Conservation (phyloP, 495 filamentous ascomycete species). For the Trichocladium uniseriatum region DNA sequence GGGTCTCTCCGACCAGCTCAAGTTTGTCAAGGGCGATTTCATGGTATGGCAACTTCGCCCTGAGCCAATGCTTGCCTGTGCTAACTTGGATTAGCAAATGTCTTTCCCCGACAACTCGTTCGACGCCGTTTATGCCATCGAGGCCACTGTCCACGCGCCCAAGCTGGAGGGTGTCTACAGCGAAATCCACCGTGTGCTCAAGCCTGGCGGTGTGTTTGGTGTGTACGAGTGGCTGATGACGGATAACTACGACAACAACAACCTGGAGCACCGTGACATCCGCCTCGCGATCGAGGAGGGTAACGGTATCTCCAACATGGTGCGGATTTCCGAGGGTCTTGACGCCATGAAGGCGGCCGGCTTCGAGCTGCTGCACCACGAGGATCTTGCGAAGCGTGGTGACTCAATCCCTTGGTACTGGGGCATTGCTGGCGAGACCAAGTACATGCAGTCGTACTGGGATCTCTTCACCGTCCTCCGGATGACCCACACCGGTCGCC, state of each 20-base stretch:
- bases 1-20: constrained; percentile 70
- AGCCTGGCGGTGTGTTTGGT: constrained; percentile 92
- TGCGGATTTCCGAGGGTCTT: constrained; percentile 73
- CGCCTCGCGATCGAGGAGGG: constrained; percentile 94
- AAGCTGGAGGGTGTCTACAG: constrained; percentile 89
- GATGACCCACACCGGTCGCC: constrained; percentile 82
- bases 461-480: constrained; percentile 79
- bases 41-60: constrained; percentile 51
- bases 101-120: constrained; percentile 84
- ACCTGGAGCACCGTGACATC: constrained; percentile 80
- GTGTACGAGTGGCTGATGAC: constrained; percentile 99
- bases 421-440: constrained; percentile 70
- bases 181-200: constrained; percentile 90
- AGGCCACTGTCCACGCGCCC: constrained; percentile 93
- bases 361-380: constrained; percentile 75
- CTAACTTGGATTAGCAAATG: constrained; percentile 65
- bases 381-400: constrained; percentile 77
- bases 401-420: constrained; percentile 91
- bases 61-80: neutral
- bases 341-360: constrained; percentile 81
- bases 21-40: constrained; percentile 93
- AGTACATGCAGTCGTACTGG: constrained; percentile 67
- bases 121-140: constrained; percentile 96
- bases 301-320: constrained; percentile 98
- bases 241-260: constrained; percentile 83